Evolutionary conservation across 352 stramenopile species (phyloP).

Genomic region (Phytophthora megakarya): DNA sequence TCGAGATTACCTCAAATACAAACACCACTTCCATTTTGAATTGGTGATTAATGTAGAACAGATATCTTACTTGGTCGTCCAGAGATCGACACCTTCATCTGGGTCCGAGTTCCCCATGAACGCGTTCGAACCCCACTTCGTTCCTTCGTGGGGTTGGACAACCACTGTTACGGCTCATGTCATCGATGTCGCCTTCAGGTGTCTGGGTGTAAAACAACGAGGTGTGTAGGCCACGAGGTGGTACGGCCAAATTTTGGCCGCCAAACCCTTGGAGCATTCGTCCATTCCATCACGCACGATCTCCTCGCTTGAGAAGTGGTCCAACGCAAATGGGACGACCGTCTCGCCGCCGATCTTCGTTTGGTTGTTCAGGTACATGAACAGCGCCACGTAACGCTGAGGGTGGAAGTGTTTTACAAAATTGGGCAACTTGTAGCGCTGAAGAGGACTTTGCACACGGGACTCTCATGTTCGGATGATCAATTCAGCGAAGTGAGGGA

Average conservation of each 20-base stretch:
- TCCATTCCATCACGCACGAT: slow-evolving; percentile 78
- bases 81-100: slow-evolving; percentile 78
- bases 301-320: slow-evolving; percentile 66
- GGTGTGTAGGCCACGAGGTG: slow-evolving; percentile 66
- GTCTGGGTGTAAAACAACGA: slow-evolving; percentile 86
- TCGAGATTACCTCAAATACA: slow-evolving; percentile 13
- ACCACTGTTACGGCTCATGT: slow-evolving; percentile 77
- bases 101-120: slow-evolving; percentile 88
- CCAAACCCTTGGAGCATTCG: slow-evolving; percentile 78
- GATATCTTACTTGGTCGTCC: slow-evolving; percentile 70
- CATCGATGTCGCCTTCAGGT: slow-evolving; percentile 70
- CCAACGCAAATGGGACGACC: slow-evolving; percentile 91
- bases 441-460: slow-evolving; percentile 34
- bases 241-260: too few species aligned
- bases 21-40: slow-evolving; percentile 28
- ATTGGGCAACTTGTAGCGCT: slow-evolving; percentile 64
- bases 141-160: slow-evolving; percentile 80
- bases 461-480: slow-evolving; percentile 72
- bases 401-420: slow-evolving; percentile 81
- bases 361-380: slow-evolving; percentile 97
- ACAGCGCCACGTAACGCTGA: slow-evolving; percentile 96
- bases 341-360: slow-evolving; percentile 94
- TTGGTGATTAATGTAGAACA: slow-evolving; percentile 2
- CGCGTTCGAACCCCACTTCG: slow-evolving; percentile 83
- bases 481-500: slow-evolving; percentile 59